Evolutionary conservation across 1,284 basidiomycete genomes (phyloP).

Genomic region (Acaromyces ingoldii): DNA sequence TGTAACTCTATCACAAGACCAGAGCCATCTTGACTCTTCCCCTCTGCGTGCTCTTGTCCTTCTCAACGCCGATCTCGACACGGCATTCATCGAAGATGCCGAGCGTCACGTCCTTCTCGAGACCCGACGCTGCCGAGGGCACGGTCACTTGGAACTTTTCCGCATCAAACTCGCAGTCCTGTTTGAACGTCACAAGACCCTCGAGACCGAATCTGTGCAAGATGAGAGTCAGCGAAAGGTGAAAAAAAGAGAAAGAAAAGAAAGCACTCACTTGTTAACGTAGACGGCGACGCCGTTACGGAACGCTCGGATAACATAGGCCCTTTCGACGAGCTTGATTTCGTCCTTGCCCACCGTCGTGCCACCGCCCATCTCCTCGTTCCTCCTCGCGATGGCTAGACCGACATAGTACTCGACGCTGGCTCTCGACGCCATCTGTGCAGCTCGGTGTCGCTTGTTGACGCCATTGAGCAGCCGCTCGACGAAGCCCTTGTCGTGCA

Average conservation of each 20-base stretch:
- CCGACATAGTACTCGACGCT: slow-evolving; percentile 98
- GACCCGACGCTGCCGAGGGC: slow-evolving; percentile 53
- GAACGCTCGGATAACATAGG: slow-evolving; percentile 91
- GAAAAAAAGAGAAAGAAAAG: no score
- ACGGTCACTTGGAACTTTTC: slow-evolving; percentile 82
- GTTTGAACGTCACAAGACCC: slow-evolving; percentile 86
- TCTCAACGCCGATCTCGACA: slow-evolving; percentile 85
- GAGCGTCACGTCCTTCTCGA: slow-evolving; percentile 28
- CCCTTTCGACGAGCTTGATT: slow-evolving; percentile 51
- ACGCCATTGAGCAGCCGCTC: slow-evolving; percentile 81
- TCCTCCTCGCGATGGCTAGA: slow-evolving; percentile 64
- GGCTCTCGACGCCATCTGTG: slow-evolving; percentile 92
- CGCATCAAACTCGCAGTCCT: slow-evolving; percentile 79
- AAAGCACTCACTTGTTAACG: slow-evolving; percentile 71
- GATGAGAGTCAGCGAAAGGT: not conserved
- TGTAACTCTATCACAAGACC: slow-evolving; percentile 44
- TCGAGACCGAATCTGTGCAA: slow-evolving; percentile 75
- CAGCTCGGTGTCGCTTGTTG: slow-evolving; percentile 88
- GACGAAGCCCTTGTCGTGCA: slow-evolving; percentile 84
- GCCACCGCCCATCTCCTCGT: slow-evolving; percentile 59
- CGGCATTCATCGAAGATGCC: slow-evolving; percentile 82
- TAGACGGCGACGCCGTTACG: slow-evolving; percentile 93
- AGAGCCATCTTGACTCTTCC: slow-evolving; percentile 86
- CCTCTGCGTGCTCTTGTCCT: slow-evolving; percentile 87
- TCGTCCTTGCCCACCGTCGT: slow-evolving; percentile 41